These are phyloP conservation scores for Aspergillus luchuensis DNA, from an alignment of 2,329 filamentous ascomycete species.

Conservation along the genomic window DNA sequence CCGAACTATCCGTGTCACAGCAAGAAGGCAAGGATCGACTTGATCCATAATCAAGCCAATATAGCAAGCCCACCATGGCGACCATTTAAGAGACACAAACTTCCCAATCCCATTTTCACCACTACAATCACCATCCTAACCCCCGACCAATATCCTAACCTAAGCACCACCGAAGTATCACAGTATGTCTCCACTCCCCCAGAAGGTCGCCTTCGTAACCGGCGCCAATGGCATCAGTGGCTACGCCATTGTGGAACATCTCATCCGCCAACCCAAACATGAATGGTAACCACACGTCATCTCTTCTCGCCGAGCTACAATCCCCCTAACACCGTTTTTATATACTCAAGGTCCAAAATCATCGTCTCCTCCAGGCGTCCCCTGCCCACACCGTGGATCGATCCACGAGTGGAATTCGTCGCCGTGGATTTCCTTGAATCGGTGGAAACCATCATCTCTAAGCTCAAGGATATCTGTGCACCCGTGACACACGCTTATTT, in stretches of 20 bases:
- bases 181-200: neutral
- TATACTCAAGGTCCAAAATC: slow-evolving; percentile 25
- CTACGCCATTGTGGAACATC: slow-evolving; percentile 36
- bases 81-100: no score
- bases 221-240: slow-evolving; percentile 41
- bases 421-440: slow-evolving; percentile 33
- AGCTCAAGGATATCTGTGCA: slow-evolving; percentile 23
- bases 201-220: slow-evolving; percentile 38
- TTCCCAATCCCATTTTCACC: no score
- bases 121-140: no score
- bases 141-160: no score
- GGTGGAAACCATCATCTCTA: slow-evolving; percentile 19
- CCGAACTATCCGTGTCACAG: no score
- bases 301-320: neutral
- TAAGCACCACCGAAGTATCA: no score
- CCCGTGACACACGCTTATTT: slow-evolving; percentile 40
- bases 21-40: no score
- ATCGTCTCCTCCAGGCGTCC: slow-evolving; percentile 33
- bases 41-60: no score
- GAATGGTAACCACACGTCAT: slow-evolving; percentile 20
- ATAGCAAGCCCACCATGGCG: no score
- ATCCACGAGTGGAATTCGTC: slow-evolving; percentile 35
- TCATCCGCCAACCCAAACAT: slow-evolving; percentile 28
- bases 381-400: slow-evolving; percentile 23
- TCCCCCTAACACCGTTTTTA: no score